Evolutionary conservation across 73 alveolate species (phyloP).

Genomic region (Tetrahymena malaccensis): DNA sequence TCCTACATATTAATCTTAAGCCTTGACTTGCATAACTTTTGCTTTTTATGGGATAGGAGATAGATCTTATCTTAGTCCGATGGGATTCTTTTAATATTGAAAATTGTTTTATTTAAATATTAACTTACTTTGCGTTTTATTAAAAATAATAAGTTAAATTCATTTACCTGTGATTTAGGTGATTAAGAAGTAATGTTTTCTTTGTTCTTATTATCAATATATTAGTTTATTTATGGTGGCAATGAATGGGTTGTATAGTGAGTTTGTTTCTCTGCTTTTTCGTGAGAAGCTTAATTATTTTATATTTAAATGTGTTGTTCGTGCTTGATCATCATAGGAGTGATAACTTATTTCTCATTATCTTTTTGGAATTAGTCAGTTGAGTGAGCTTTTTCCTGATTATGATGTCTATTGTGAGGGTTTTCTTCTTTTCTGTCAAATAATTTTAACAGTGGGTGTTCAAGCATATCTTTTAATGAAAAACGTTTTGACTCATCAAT

Average conservation of each 20-base stretch:
- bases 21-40: neutral
- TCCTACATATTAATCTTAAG: neutral
- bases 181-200: neutral
- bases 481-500: constrained; percentile 28
- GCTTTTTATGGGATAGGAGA: neutral
- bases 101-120: neutral
- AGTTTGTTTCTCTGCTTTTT: neutral
- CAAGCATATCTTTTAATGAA: constrained; percentile 27
- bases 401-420: neutral
- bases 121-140: neutral
- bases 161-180: neutral
- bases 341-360: neutral
- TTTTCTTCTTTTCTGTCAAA: neutral
- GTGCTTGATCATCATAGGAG: neutral
- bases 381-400: neutral
- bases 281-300: neutral
- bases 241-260: neutral
- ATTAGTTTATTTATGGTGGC: neutral
- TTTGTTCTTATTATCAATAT: neutral
- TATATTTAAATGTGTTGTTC: neutral
- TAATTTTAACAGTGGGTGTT: neutral
- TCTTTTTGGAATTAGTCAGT: neutral
- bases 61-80: neutral
- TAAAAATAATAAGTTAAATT: neutral
- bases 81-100: neutral